Evolutionary conservation across 257 asterid genomes (phyloP), one percentile per base, ranked within the genome.

Genomic region (Asclepias syriaca): DNA sequence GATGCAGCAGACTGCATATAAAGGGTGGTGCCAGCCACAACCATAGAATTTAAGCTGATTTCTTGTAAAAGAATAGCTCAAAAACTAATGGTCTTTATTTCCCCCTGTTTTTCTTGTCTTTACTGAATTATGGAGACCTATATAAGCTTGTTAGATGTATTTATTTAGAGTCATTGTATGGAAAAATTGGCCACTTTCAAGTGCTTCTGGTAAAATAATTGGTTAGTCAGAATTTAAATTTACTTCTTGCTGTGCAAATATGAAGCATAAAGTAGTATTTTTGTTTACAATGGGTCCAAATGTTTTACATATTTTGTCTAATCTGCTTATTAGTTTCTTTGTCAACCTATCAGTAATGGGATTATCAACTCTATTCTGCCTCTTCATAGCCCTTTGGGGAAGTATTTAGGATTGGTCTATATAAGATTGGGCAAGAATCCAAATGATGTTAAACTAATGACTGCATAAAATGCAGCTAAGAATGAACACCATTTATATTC

Each of bases 111-210:
- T 51, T 16, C 57, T 51, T 51, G 5, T 51, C 48, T 22, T 34
- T 34, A 24, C 18, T 4, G 66, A 29, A 63, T 18, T 12, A 34
- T 32, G 43, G 48, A 27, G 3, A 8, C 6, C 46, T 4, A 16
- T 34, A 43, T 63, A 7, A 9, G 22, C 8, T 63, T 1, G 48
- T 13, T 13, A 15, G 12, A 34, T 63, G 43, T n/a, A 34, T 46
- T 63, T 63, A 46, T 63, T 16, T 63, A 63, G 67, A 32, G 27
- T 63, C 48, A 63, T 34, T 63, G 24, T 61, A 19, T 61, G 67
- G 67, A 61, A 32, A 32, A 32, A 1, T 61, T 32, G 48, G 67
- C 67, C 22, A 4, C 5, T 61, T n/a, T 29, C 9, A 54, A 19
- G 29, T 54, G 27, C 45, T 27, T 61, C 37, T 61, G 8, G 46